Percentiles rank a stretch among this genome's conserved stretches.
phyloP scores from a whole-genome alignment of 805 yeast species.

The Candida pseudoglaebosa region DNA sequence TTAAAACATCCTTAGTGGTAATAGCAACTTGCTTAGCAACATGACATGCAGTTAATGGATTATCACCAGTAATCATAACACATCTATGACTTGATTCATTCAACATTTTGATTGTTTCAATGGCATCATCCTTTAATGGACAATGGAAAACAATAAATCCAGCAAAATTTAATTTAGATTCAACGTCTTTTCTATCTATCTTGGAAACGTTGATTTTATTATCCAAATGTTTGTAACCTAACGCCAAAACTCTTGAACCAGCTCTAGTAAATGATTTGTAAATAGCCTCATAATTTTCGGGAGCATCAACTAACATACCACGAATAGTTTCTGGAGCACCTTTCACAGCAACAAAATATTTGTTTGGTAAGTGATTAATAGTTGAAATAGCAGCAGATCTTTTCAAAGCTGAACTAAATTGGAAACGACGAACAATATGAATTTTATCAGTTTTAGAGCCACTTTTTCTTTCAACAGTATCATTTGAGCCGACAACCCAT shows the following conservation, averaged over 20 bases:
- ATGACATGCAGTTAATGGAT: constrained; percentile 96
- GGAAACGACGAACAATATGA: constrained; percentile 86
- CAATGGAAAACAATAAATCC: constrained; percentile 97
- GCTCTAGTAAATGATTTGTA: constrained; percentile 89
- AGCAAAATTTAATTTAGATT: constrained; percentile 69
- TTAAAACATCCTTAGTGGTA: constrained; percentile 76
- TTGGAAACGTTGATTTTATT: constrained; percentile 46
- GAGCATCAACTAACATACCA: constrained; percentile 66
- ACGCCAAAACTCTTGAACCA: constrained; percentile 95
- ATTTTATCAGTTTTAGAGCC: constrained; percentile 43
- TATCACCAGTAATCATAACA: constrained; percentile 98
- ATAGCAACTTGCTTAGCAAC: constrained; percentile 93
- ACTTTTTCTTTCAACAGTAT: constrained; percentile 50
- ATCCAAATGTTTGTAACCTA: constrained; percentile 76
- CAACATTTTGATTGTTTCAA: constrained; percentile 85
- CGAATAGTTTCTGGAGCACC: constrained; percentile 98
- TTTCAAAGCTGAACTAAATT: constrained; percentile 92
- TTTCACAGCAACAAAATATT: constrained; percentile 77
- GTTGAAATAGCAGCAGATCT: constrained; percentile 86
- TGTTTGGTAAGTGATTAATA: constrained; percentile 42
- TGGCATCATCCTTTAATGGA: constrained; percentile 91
- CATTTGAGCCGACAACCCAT: constrained; percentile 80
- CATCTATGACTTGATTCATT: constrained; percentile 94
- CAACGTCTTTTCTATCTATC: constrained; percentile 72
- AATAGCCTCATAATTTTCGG: constrained; percentile 75